phyloP scores from a whole-genome alignment of 305 asterid species.

The Fraxinus ornus region DNA sequence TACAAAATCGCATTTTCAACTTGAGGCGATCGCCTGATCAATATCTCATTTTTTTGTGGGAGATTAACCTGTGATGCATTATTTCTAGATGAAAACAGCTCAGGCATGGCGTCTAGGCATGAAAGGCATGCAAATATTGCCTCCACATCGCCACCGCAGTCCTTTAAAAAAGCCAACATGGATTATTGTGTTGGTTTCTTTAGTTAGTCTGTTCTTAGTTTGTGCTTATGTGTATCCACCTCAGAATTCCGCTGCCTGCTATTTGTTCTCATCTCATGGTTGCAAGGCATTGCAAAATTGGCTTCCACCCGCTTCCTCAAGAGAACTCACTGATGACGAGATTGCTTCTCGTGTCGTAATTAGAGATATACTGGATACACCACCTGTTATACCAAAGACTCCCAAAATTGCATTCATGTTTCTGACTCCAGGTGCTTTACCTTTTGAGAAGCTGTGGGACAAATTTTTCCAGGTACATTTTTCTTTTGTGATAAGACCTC shows the following conservation, averaged over 20 bases:
- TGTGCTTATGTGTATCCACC: constrained; percentile 69
- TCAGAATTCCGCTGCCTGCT: constrained; percentile 57
- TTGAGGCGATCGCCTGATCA: constrained; percentile 26
- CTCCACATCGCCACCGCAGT: constrained; percentile 57
- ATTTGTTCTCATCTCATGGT: constrained; percentile 54
- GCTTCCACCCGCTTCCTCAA: constrained; percentile 67
- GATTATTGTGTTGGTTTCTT: constrained; percentile 61
- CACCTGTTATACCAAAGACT: constrained; percentile 29
- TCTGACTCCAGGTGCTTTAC: constrained; percentile 57
- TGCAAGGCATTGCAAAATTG: constrained; percentile 53
- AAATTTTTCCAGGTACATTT: constrained; percentile 55
- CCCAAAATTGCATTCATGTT: constrained; percentile 64
- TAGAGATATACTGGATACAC: constrained; percentile 44
- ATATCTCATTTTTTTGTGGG: constrained; percentile 21
- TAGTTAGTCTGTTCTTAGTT: constrained; percentile 59
- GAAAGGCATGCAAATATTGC: constrained; percentile 57
- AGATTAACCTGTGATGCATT: constrained; percentile 51
- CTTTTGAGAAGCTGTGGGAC: constrained; percentile 64
- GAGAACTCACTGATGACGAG: constrained; percentile 65
- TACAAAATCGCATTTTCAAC: constrained; percentile 19
- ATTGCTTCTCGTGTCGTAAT: constrained; percentile 62
- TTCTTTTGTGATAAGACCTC: neutral
- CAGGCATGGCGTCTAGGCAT: constrained; percentile 59
- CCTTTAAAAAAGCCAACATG: constrained; percentile 63
- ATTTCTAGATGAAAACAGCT: constrained; percentile 54